Evolutionary conservation across 768 basidiomycete genomes (phyloP).

Genomic region (Amanita rimosa): DNA sequence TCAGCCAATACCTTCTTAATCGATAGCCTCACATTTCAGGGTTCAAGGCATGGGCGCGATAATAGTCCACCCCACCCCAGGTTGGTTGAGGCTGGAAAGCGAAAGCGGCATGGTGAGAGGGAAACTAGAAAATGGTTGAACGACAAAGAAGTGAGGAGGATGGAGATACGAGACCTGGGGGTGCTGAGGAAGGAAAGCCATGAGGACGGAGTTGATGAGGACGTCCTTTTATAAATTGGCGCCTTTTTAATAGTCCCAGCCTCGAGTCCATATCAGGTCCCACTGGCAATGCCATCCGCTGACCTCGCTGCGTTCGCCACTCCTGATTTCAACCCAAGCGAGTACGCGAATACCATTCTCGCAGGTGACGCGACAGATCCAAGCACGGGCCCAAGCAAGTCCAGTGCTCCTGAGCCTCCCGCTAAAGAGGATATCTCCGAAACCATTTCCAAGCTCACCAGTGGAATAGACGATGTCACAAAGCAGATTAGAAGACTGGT

Average conservation of each 20-base stretch:
- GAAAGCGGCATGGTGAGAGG: not conserved
- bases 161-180: not conserved
- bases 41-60: constrained; percentile 29
- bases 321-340: constrained; percentile 73
- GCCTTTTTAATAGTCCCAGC: not conserved
- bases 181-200: not conserved
- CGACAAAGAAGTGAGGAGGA: not conserved
- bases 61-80: constrained; percentile 28
- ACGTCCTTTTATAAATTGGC: not conserved
- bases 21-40: constrained; percentile 24
- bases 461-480: constrained; percentile 84
- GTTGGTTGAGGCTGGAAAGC: constrained; percentile 6
- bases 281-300: constrained; percentile 15
- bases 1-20: not conserved
- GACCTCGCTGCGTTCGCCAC: constrained; percentile 72
- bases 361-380: constrained; percentile 47
- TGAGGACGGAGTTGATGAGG: not conserved
- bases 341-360: constrained; percentile 85
- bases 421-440: constrained; percentile 82
- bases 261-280: not conserved
- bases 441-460: constrained; percentile 78
- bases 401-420: constrained; percentile 35
- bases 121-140: not conserved
- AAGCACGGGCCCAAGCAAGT: constrained; percentile 19
- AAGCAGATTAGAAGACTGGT: constrained; percentile 85